These are phyloP conservation scores for Citrus sp. DNA, from an alignment of 345 rosid genomes.

Conservation along the genomic window DNA sequence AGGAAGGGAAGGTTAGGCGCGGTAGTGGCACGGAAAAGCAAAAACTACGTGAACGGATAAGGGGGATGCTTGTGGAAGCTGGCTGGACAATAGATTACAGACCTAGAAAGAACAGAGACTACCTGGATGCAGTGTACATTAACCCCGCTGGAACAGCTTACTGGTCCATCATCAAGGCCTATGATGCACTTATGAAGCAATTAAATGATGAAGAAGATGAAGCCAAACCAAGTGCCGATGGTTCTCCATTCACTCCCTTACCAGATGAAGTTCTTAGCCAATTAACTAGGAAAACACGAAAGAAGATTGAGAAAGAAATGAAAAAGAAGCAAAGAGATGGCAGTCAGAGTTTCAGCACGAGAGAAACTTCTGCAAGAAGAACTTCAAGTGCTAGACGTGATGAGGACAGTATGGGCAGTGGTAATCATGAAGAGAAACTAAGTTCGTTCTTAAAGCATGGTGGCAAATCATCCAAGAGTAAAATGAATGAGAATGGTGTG, in stretches of 20 bases:
- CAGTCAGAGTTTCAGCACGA: constrained; percentile 31
- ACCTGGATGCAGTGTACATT: constrained; percentile 87
- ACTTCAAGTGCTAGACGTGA: constrained; percentile 31
- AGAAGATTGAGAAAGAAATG: constrained; percentile 58
- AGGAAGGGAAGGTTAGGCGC: constrained; percentile 64
- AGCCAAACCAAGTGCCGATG: constrained; percentile 30
- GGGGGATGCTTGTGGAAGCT: constrained; percentile 80
- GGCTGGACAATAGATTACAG: constrained; percentile 93
- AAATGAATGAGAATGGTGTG: constrained; percentile 32
- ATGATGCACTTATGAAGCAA: constrained; percentile 82
- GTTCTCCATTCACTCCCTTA: constrained; percentile 54
- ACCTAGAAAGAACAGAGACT: constrained; percentile 82
- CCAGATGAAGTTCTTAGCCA: constrained; percentile 72
- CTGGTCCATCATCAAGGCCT: constrained; percentile 95
- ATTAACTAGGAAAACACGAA: constrained; percentile 62
- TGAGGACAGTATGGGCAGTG: constrained; percentile 46
- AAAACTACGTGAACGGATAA: constrained; percentile 77
- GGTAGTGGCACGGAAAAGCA: constrained; percentile 95
- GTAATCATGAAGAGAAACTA: constrained; percentile 63
- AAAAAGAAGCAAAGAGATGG: constrained; percentile 48
- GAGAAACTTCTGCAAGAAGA: constrained; percentile 30
- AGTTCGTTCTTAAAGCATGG: constrained; percentile 62
- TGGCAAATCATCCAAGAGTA: constrained; percentile 43
- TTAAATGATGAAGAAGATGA: constrained; percentile 45
- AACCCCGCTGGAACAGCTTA: constrained; percentile 87